These are phyloP conservation scores for Nicotiana otophora DNA, from an alignment of 257 asterid species.

Conservation along the genomic window DNA sequence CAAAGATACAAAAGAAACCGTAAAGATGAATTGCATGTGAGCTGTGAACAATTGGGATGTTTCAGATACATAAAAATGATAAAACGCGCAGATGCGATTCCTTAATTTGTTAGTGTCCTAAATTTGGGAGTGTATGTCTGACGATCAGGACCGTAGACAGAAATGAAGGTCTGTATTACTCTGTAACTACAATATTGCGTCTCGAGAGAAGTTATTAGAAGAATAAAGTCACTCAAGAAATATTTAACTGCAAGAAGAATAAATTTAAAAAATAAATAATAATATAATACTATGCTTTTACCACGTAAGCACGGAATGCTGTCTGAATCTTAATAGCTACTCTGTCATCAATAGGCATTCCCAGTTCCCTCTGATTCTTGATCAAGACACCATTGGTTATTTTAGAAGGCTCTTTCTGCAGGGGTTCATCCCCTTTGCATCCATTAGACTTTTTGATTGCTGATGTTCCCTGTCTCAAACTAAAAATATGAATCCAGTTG, in stretches of 20 bases:
- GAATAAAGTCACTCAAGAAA: neutral
- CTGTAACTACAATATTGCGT: neutral
- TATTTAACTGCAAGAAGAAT: neutral
- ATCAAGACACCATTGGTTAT: constrained; percentile 24
- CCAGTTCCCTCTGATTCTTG: constrained; percentile 21
- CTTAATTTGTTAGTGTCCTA: neutral
- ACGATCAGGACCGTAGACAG: neutral
- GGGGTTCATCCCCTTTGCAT: constrained; percentile 19
- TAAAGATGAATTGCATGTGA: neutral
- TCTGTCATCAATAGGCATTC: constrained; percentile 42
- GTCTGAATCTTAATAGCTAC: constrained; percentile 86
- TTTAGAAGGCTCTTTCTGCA: constrained; percentile 25
- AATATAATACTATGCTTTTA: neutral
- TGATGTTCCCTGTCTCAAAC: constrained; percentile 39
- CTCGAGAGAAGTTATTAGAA: neutral
- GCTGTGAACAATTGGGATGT: neutral
- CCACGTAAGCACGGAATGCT: constrained; percentile 60
- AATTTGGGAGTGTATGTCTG: neutral
- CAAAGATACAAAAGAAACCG: neutral
- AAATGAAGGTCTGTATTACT: neutral
- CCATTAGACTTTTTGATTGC: constrained; percentile 37
- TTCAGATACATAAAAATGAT: neutral
- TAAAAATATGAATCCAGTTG: constrained; percentile 3
- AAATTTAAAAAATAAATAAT: neutral
- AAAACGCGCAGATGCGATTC: neutral